These are phyloP conservation scores for Beauveria pseudobassiana DNA, from an alignment of 2,329 filamentous ascomycete species.

Conservation along the genomic window DNA sequence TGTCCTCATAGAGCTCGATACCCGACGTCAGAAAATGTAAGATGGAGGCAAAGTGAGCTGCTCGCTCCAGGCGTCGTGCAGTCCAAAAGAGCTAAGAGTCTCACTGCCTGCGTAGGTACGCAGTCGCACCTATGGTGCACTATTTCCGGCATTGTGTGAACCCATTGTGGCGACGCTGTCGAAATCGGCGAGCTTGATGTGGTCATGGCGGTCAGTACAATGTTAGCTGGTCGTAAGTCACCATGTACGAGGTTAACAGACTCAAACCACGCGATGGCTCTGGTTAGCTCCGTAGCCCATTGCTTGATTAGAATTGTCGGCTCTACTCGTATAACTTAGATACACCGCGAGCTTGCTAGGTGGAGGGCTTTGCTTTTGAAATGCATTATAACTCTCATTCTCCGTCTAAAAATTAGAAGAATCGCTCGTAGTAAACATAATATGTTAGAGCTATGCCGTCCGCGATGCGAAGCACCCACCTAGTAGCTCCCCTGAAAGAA, in stretches of 20 bases:
- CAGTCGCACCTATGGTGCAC: conserved; percentile 9
- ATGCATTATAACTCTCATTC: too few relatives aligned
- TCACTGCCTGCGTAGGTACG: not conserved
- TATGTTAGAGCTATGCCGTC: too few relatives aligned
- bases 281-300: conserved; percentile 8
- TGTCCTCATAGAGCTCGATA: conserved; percentile 6
- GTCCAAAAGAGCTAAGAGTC: not conserved
- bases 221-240: conserved; percentile 13
- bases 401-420: too few relatives aligned
- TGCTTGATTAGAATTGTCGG: not conserved
- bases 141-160: not conserved
- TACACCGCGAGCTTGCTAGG: not conserved
- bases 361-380: too few relatives aligned
- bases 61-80: not conserved
- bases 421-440: too few relatives aligned
- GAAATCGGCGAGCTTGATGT: conserved; percentile 14
- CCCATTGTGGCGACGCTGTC: conserved; percentile 9
- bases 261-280: conserved; percentile 10
- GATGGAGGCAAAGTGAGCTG: conserved; percentile 10
- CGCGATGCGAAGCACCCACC: too few relatives aligned
- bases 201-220: conserved; percentile 11
- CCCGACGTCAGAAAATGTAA: conserved; percentile 8
- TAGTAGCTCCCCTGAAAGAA: too few relatives aligned
- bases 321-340: not conserved
- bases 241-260: conserved; percentile 10